Base-by-base conservation (phyloP, 2,329 filamentous ascomycete genomes). In the Cadophora sp. region DNA sequence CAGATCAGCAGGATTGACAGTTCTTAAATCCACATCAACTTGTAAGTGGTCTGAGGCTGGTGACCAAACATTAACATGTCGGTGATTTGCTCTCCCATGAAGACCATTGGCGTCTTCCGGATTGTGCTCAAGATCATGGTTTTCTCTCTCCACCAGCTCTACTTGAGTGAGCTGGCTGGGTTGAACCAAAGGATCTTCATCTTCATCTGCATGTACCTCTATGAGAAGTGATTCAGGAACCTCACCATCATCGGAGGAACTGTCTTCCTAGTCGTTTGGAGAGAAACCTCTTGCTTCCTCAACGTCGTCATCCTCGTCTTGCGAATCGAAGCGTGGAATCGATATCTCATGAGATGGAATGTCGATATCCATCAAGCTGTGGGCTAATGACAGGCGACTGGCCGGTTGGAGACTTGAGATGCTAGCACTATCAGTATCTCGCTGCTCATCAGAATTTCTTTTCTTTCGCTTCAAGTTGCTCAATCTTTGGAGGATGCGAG, bases 261-360 rank as follows among this genome's bases (percentile, higher is more conserved):
- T 50, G 24, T 26, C 11, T 19, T 62, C 59, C 22, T 14, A 3
- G 14, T n/a, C 19, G 4, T 50, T 26, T 7, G 59, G 22, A 16
- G 19, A n/a, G 12, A 62, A 31, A 2, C 26, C 59, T 50, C 40
- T 43, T 46, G 59, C 24, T 31, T 62, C 26, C 9, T 62, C 5
- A 26, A 50, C 12, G 43, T 62, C 59, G 3, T 51, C 37, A 4
- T 61, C 37, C 11, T 61, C 59, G 11, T 61, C 59, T 3, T 61
- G 40, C 4, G 46, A 14, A 4, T 29, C 24, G 26, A 31, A 50
- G 26, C 22, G 27, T 4, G 59, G 24, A 16, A 2, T 8, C 22
- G 50, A 19, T 4, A 48, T 2, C 8, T 26, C 34, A 37, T 8
- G 34, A 37, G 34, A 37, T 9, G 34, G 34, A 37, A 37, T 37